These are phyloP conservation scores for Leptomonas pyrrhocoris DNA, from an alignment of 208 protist genomes.

Conservation along the genomic window DNA sequence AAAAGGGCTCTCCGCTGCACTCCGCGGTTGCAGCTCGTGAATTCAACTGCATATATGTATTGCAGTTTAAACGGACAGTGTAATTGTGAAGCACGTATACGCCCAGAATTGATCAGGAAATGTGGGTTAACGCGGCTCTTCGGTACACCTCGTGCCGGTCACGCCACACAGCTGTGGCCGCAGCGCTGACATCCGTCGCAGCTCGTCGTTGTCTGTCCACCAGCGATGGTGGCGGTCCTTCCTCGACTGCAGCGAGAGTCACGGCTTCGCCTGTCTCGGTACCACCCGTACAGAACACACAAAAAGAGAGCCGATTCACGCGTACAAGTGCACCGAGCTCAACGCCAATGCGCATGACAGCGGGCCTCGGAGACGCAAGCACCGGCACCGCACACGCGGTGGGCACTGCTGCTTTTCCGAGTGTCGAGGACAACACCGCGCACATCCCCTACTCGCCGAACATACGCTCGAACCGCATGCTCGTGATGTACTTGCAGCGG, in stretches of 20 bases:
- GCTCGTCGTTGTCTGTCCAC: neutral
- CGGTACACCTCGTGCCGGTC: neutral
- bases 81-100: too few species aligned
- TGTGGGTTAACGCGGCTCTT: neutral
- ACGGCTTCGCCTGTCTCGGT: neutral
- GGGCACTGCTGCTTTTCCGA: neutral
- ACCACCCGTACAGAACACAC: neutral
- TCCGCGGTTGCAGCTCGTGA: too few species aligned
- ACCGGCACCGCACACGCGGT: too few species aligned
- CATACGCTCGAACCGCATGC: neutral
- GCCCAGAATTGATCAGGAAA: neutral
- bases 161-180: neutral
- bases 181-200: neutral
- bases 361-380: too few species aligned
- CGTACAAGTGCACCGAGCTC: neutral
- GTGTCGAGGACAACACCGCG: neutral
- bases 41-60: too few species aligned
- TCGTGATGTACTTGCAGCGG: conserved; percentile 19
- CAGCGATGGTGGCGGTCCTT: neutral
- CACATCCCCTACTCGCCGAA: neutral
- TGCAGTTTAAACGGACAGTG: too few species aligned
- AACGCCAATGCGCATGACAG: too few species aligned
- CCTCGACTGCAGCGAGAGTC: neutral
- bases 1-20: too few species aligned
- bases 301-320: conserved; percentile 4